A percentile compares a stretch with the other conserved stretches of the same genome.
phyloP scores from a whole-genome alignment of 768 basidiomycete genomes.

The Phylloporus sp. region DNA sequence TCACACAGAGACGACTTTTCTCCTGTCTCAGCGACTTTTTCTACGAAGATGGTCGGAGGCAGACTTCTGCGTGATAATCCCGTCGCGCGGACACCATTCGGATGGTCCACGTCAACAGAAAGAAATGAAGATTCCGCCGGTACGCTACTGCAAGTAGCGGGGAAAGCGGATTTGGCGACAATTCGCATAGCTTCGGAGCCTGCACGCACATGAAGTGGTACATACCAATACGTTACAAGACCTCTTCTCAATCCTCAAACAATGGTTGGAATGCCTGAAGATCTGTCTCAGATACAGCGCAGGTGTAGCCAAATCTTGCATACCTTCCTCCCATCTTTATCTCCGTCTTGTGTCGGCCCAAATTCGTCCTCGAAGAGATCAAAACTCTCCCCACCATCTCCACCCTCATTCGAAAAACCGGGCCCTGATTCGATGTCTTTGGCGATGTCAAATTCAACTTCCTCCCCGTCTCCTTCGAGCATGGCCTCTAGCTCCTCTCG shows the following conservation, averaged over 20 bases:
- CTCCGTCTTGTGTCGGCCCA: constrained; percentile 29
- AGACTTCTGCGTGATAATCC: too few relatives aligned
- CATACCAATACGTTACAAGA: not conserved
- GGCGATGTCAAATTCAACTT: constrained; percentile 25
- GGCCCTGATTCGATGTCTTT: constrained; percentile 1
- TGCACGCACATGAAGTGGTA: not conserved
- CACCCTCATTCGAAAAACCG: not conserved
- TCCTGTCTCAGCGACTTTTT: too few relatives aligned
- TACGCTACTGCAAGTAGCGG: too few relatives aligned
- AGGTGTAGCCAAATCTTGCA: not conserved
- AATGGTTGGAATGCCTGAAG: constrained; percentile 29
- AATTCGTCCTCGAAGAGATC: constrained; percentile 32
- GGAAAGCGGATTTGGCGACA: too few relatives aligned
- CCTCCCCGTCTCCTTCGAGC: constrained; percentile 33
- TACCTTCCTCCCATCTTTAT: constrained; percentile 24
- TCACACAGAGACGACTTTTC: too few relatives aligned
- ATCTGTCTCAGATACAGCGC: not conserved
- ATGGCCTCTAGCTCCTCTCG: constrained; percentile 52
- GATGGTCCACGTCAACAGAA: too few relatives aligned
- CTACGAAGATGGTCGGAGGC: too few relatives aligned
- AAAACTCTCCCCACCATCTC: constrained; percentile 21
- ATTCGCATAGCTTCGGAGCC: too few relatives aligned
- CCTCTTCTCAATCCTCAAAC: constrained; percentile 26
- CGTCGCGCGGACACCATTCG: too few relatives aligned
- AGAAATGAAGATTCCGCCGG: too few relatives aligned